Conservation (phyloP, 2,329 filamentous ascomycete genomes). For the Golovinomyces cichoracearum region DNA sequence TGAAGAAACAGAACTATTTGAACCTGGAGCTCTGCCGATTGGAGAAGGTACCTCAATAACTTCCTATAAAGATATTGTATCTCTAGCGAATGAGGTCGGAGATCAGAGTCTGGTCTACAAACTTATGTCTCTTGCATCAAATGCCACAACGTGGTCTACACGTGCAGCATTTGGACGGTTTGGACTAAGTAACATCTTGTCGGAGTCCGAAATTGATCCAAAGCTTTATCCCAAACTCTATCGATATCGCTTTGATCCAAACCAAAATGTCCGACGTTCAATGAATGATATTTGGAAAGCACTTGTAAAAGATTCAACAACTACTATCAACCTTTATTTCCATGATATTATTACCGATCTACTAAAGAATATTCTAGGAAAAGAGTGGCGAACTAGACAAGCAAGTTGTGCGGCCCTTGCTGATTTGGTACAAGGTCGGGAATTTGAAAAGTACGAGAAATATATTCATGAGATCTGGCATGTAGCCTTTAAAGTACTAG, state of each 20-base stretch:
- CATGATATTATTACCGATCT: conserved; percentile 73
- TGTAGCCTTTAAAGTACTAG: conserved; percentile 66
- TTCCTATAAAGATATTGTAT: conserved; percentile 95
- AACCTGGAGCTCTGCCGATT: conserved; percentile 68
- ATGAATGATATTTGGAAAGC: conserved; percentile 98
- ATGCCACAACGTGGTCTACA: conserved; percentile 94
- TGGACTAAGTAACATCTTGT: conserved; percentile 73
- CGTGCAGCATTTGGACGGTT: conserved; percentile 86
- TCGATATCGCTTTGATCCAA: conserved; percentile 85
- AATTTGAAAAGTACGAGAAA: conserved; percentile 50
- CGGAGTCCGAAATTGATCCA: conserved; percentile 65
- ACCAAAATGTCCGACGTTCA: conserved; percentile 68
- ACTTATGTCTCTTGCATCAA: conserved; percentile 91
- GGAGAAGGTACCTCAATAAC: conserved; percentile 73
- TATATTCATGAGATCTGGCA: conserved; percentile 71
- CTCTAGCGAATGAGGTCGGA: conserved; percentile 79
- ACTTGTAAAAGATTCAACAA: conserved; percentile 64
- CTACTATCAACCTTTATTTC: conserved; percentile 56
- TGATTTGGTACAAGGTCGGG: conserved; percentile 61
- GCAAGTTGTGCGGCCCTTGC: conserved; percentile 76
- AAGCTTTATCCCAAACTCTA: conserved; percentile 90
- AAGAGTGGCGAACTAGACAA: conserved; percentile 80
- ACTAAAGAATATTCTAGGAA: conserved; percentile 59
- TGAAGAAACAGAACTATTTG: conserved; percentile 77
- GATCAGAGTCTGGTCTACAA: conserved; percentile 92